phyloP scores from a whole-genome alignment of 2,329 filamentous ascomycete species.

The Fusarium falciforme region DNA sequence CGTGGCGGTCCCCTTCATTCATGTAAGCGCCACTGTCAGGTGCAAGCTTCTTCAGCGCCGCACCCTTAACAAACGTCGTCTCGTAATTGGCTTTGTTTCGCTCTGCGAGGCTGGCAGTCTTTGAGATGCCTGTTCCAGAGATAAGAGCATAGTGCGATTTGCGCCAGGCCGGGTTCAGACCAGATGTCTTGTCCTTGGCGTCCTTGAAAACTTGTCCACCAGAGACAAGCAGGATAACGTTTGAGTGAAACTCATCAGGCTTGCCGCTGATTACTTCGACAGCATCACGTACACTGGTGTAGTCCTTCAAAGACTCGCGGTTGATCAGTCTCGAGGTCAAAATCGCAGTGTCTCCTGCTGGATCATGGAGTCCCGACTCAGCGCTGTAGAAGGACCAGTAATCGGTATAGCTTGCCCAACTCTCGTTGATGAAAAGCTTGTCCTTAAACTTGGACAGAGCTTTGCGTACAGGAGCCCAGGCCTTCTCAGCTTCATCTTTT shows the following conservation, averaged over 20 bases:
- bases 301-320: background rate
- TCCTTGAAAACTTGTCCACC: constrained; percentile 31
- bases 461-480: constrained; percentile 14
- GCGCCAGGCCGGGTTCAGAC: constrained; percentile 14
- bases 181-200: constrained; percentile 12
- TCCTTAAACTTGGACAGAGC: constrained; percentile 11
- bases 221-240: constrained; percentile 19
- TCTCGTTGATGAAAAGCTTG: constrained; percentile 28
- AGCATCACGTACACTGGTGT: background rate
- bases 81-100: constrained; percentile 14
- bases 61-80: constrained; percentile 19
- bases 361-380: constrained; percentile 17
- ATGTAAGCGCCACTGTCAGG: constrained; percentile 23
- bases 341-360: constrained; percentile 13
- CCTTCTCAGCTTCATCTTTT: constrained; percentile 7
- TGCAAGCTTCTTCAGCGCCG: constrained; percentile 23
- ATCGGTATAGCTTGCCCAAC: constrained; percentile 20
- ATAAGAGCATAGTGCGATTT: constrained; percentile 21
- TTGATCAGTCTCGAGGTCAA: constrained; percentile 19
- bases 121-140: background rate
- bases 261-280: constrained; percentile 28
- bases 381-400: constrained; percentile 29
- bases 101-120: background rate
- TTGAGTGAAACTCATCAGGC: constrained; percentile 11
- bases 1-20: constrained; percentile 30